Evolutionary conservation across 441 rosid species (phyloP).

Genomic region (Erodium texanum): DNA sequence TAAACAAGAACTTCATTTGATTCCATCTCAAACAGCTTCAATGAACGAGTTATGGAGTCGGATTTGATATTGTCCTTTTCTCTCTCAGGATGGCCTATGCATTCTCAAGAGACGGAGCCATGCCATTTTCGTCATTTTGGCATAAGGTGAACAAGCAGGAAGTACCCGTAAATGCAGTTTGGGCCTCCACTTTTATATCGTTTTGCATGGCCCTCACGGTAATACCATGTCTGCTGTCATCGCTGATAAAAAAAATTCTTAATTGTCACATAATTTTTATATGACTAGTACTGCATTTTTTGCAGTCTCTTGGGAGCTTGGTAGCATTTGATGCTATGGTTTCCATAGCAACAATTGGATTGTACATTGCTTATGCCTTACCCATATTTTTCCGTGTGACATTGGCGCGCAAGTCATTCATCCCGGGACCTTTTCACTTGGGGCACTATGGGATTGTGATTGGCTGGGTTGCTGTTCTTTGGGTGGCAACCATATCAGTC

Average conservation of each 20-base stretch:
- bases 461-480: slow-evolving; percentile 80
- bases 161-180: slow-evolving; percentile 82
- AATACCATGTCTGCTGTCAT: slow-evolving; percentile 16
- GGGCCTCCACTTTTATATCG: slow-evolving; percentile 66
- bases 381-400: slow-evolving; percentile 84
- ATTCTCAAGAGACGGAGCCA: slow-evolving; percentile 95
- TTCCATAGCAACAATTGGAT: slow-evolving; percentile 87
- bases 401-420: slow-evolving; percentile 59
- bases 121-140: slow-evolving; percentile 82
- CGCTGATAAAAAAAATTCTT: no score
- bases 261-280: no score
- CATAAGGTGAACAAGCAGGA: slow-evolving; percentile 84
- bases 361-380: slow-evolving; percentile 87
- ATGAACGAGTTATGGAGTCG: background rate
- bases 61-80: background rate
- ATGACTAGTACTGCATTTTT: no score
- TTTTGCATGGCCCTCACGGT: slow-evolving; percentile 97
- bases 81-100: slow-evolving; percentile 87
- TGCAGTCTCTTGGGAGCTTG: slow-evolving; percentile 79
- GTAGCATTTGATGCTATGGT: slow-evolving; percentile 98
- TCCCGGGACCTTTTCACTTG: slow-evolving; percentile 72
- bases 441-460: slow-evolving; percentile 55
- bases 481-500: slow-evolving; percentile 81
- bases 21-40: background rate
- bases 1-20: background rate